Base-by-base conservation (phyloP, 495 filamentous ascomycete species). In the Penicillium fimorum region DNA sequence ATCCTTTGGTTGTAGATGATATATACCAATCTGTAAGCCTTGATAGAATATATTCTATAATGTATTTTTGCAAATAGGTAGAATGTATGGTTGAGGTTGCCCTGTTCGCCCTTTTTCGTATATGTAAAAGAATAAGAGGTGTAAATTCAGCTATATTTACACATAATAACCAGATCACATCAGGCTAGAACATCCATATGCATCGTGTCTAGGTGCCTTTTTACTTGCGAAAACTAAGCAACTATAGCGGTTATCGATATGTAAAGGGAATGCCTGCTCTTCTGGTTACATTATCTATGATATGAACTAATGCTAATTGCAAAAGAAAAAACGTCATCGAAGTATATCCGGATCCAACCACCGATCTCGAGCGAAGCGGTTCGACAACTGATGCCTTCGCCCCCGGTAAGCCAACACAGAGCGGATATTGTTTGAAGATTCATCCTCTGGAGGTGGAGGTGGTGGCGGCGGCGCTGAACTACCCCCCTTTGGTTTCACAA, bases 401-500 rank as follows among this genome's bases (percentile, higher is more conserved):
- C 49, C 52, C 15, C 63, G 60, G 51, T 64, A 59, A 25, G 61
- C 53, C 18, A 70, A 50, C 29, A 69, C 41, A 48, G 64, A 64
- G 18, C 66, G 61, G 22, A 67, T 64, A 50, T 69, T 67, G 33
- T 53, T 66, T 6, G 63, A 64, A 22, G 63, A 67, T 53, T 69
- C 63, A 43, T 64, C 63, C 47, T 60, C 63, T 22, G 65, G 62
- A 13, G 70, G 58, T 9, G 60, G 29, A 15, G 70, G 58, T 9
- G 60, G 38, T 33, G 57, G 58, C 13, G 57, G 58, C 13, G 66
- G 44, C 15, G 58, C 35, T 10, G 69, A 64, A 45, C 45, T 58
- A 52, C 73, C 70, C 45, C 74, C 78, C 62, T 88, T 92, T 3
- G 94, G 89, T 70, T 98, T 98, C 49, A 96, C 75, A 5, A 87